Evolutionary conservation across 495 filamentous ascomycete genomes (phyloP).

Genomic region (Penicillium silybi): DNA sequence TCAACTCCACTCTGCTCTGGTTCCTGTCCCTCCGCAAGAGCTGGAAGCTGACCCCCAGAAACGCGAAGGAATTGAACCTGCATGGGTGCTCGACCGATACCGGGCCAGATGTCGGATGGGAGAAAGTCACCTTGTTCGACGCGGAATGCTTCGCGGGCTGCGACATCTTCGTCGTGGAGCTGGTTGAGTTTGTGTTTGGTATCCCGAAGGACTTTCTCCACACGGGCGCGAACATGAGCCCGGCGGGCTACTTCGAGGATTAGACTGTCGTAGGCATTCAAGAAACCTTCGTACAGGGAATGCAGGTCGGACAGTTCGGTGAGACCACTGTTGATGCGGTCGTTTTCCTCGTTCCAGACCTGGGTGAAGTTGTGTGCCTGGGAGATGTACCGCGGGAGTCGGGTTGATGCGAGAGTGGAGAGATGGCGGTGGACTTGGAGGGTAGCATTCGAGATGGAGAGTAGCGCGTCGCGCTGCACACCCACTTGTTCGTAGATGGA

Average conservation of each 20-base stretch:
- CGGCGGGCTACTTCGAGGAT: slow-evolving; percentile 78
- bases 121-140: slow-evolving; percentile 80
- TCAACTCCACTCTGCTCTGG: slow-evolving; percentile 2
- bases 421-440: slow-evolving; percentile 61
- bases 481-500: slow-evolving; percentile 50
- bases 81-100: slow-evolving; percentile 56
- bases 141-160: slow-evolving; percentile 73
- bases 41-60: slow-evolving; percentile 34
- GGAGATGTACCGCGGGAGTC: slow-evolving; percentile 63
- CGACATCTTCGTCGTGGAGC: slow-evolving; percentile 68
- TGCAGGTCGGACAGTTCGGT: slow-evolving; percentile 68
- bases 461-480: slow-evolving; percentile 45
- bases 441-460: slow-evolving; percentile 49
- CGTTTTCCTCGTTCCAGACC: slow-evolving; percentile 72
- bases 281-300: slow-evolving; percentile 77
- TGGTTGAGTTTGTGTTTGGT: slow-evolving; percentile 71
- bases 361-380: slow-evolving; percentile 66
- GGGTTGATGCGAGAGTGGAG: slow-evolving; percentile 57
- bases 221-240: slow-evolving; percentile 62
- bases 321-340: slow-evolving; percentile 61
- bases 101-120: slow-evolving; percentile 87
- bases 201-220: slow-evolving; percentile 69
- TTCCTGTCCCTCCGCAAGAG: slow-evolving; percentile 3
- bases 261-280: slow-evolving; percentile 77
- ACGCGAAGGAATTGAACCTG: slow-evolving; percentile 51